A percentile compares a stretch with the other conserved stretches of the same genome.
These are phyloP conservation scores for Eimeria sp. DNA, from an alignment of 169 alveolate genomes.

Conservation along the genomic window DNA sequence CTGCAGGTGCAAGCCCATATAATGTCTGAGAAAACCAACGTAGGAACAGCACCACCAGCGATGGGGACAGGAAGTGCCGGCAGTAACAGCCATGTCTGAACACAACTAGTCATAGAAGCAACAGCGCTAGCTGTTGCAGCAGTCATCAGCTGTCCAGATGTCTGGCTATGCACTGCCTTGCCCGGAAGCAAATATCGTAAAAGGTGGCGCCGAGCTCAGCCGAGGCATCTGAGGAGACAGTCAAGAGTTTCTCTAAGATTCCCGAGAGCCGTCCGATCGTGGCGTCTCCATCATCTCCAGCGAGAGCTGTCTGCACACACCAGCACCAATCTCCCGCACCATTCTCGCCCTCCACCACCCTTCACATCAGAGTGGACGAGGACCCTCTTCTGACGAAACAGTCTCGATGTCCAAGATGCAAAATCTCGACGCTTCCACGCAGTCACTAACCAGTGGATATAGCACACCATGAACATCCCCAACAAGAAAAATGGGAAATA, in stretches of 20 bases:
- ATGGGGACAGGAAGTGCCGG: background rate
- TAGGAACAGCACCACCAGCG: background rate
- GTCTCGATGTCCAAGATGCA: background rate
- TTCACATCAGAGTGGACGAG: too few relatives aligned
- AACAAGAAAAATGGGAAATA: background rate
- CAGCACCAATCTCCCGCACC: background rate
- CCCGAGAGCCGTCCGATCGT: slow-evolving; percentile 3
- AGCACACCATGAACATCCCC: too few relatives aligned
- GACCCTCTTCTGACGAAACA: too few relatives aligned
- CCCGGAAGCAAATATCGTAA: slow-evolving; percentile 31
- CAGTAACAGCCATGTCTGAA: too few relatives aligned
- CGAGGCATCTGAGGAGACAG: background rate
- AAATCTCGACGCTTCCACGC: background rate
- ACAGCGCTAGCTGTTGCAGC: background rate
- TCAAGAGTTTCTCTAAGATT: background rate
- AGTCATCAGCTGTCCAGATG: background rate
- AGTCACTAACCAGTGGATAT: too few relatives aligned
- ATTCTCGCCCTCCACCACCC: background rate
- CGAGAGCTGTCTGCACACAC: slow-evolving; percentile 7
- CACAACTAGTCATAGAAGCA: background rate
- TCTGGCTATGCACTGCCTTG: background rate
- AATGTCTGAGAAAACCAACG: too few relatives aligned
- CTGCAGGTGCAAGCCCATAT: too few relatives aligned
- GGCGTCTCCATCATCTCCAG: slow-evolving; percentile 6
- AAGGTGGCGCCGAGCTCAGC: slow-evolving; percentile 44